Base-by-base conservation (phyloP, 495 filamentous ascomycete genomes). In the Daldinia childiae region DNA sequence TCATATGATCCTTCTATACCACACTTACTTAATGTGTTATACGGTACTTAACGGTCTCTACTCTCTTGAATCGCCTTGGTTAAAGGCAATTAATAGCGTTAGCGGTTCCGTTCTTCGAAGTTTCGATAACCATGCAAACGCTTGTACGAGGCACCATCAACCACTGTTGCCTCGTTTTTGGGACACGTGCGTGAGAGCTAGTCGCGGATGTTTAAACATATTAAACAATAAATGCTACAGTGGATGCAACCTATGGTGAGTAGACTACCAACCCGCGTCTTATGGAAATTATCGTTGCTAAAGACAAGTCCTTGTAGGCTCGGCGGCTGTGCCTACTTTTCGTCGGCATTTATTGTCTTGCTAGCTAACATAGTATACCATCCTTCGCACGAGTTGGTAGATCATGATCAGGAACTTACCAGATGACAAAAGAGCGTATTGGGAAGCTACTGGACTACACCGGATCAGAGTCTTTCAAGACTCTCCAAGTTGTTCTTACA, bases 181-280 rank as follows among this genome's bases (percentile, higher is more conserved):
- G 77, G 63, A 68, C 3, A 50, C 63, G 1, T 76, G 71, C 58
- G 73, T 77, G 4, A 39, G 59, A 52, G 62, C 52, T 12, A 76
- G 75, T 56, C 74, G 77, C 15, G 64, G 66, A 8, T 77, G 66
- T 32, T 55, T 77, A 11, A 61, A 63, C 1, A 64, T 77, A 52
- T 24, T 74, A 14, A 34, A 36, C 8, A 56, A 48, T 15, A 60
- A 73, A 52, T 52, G 58, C 5, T 66, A 72, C 17, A 68, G 68
- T 3, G 76, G 73, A 27, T 68, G 67, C 27, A 74, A 65, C 68
- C 21, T 76, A 11, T 79, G 77, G 77, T 79, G 50, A 74, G 77
- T 39, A 19, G n/a, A 17, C 11, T 14, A 39, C 43, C 12, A 27
- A 6, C 38, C 27, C 29, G 26, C 32, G 7, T 7, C 30, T 1